A percentile compares a stretch with the other conserved stretches of the same genome.
Evolutionary conservation across 768 basidiomycete species (phyloP).

Genomic region (Mycena maculata): DNA sequence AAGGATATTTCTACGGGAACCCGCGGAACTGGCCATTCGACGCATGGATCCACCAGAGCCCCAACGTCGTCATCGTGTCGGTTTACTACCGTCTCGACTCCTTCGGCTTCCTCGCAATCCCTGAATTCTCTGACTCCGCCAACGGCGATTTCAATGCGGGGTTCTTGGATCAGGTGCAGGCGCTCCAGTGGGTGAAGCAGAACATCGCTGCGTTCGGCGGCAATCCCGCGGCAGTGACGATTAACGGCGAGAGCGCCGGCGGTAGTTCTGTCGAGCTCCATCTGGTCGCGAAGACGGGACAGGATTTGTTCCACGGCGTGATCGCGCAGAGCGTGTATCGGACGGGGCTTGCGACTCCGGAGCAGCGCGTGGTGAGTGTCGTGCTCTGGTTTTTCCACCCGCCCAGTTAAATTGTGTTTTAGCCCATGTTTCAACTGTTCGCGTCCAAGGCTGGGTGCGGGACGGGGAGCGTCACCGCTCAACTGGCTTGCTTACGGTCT

Average conservation of each 20-base stretch:
- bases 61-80: slow-evolving; percentile 71
- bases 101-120: slow-evolving; percentile 70
- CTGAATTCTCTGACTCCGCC: slow-evolving; percentile 54
- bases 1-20: slow-evolving; percentile 68
- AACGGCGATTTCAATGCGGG: slow-evolving; percentile 65
- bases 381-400: neutral
- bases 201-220: slow-evolving; percentile 75
- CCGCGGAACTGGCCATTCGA: slow-evolving; percentile 76
- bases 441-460: slow-evolving; percentile 63
- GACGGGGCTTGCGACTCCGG: slow-evolving; percentile 60
- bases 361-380: slow-evolving; percentile 61
- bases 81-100: slow-evolving; percentile 74
- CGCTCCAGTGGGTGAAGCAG: slow-evolving; percentile 71
- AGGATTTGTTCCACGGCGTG: slow-evolving; percentile 61
- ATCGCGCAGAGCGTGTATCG: slow-evolving; percentile 74
- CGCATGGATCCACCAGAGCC: slow-evolving; percentile 71
- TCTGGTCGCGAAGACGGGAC: slow-evolving; percentile 56
- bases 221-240: slow-evolving; percentile 63
- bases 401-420: neutral
- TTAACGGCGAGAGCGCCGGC: slow-evolving; percentile 73
- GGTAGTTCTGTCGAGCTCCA: slow-evolving; percentile 69
- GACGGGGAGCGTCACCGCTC: slow-evolving; percentile 44
- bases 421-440: slow-evolving; percentile 68
- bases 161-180: slow-evolving; percentile 70
- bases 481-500: slow-evolving; percentile 61